phyloP scores from a whole-genome alignment of 192 early-diverging fungal species.

The Ramicandelaber brevisporus region DNA sequence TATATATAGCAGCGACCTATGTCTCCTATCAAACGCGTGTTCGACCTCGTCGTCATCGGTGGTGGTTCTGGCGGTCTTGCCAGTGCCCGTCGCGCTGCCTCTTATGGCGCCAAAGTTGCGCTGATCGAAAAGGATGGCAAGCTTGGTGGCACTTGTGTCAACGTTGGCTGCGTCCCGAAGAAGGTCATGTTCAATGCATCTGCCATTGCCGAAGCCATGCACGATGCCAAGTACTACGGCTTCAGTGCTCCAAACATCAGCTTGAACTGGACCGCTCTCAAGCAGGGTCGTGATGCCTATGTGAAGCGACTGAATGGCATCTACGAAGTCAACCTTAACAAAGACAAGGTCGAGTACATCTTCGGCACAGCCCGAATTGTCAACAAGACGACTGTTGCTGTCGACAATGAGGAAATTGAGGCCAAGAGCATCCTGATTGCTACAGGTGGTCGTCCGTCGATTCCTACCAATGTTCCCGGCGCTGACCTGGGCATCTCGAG shows the following conservation, averaged over 20 bases:
- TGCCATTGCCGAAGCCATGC: constrained; percentile 60
- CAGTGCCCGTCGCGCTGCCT: constrained; percentile 73
- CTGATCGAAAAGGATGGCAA: constrained; percentile 58
- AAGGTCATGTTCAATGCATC: constrained; percentile 95
- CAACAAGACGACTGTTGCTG: constrained; percentile 37
- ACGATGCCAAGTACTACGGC: constrained; percentile 78
- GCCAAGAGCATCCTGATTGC: constrained; percentile 84
- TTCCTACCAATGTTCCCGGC: constrained; percentile 63
- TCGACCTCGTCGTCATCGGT: constrained; percentile 91
- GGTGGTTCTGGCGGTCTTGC: constrained; percentile 83
- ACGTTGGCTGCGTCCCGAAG: constrained; percentile 79
- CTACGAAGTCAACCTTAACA: constrained; percentile 71
- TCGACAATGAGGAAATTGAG: constrained; percentile 22
- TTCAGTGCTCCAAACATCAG: constrained; percentile 28
- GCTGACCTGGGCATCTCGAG: constrained; percentile 69
- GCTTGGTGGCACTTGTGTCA: constrained; percentile 79
- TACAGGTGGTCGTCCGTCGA: constrained; percentile 42
- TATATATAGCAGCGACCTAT: constrained; percentile 1
- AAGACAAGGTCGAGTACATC: constrained; percentile 67
- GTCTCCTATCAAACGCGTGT: constrained; percentile 9
- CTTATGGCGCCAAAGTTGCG: constrained; percentile 74
- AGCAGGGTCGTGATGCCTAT: constrained; percentile 86
- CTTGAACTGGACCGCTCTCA: constrained; percentile 63
- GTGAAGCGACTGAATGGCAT: constrained; percentile 91
- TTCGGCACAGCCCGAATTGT: constrained; percentile 69